Base-by-base conservation (phyloP, 805 yeast species). In the Candida tallmaniae region DNA sequence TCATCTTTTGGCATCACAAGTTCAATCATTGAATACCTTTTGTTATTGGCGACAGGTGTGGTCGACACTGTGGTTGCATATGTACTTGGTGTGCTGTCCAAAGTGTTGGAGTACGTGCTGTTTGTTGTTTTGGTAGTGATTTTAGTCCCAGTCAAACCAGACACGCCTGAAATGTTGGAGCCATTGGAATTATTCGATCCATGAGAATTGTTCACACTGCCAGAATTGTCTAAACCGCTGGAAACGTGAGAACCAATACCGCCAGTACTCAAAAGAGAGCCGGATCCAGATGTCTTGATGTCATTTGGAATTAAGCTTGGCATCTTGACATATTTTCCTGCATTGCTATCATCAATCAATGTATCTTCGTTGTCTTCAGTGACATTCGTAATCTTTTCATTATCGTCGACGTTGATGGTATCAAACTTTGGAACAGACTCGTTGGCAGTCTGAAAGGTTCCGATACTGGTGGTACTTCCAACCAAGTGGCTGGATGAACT, bases 331-430 rank as follows among this genome's bases (percentile, higher is more conserved):
- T 23, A 43, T 17, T 40, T 35, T 13, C 27, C 6, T 4, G 11
- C 21, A 19, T 5, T 22, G 3, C 24, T 23, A n/a, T 47, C 50
- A 17, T 53, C 58, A 12, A 49, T 46, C 26, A 54, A 41, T 6
- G 60, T 55, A 16, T 50, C 56, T 13, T 55, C 59, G 26, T 52
- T 51, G 16, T 51, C 53, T 12, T 32, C 32, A 12, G 27, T 23
- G 9, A 27, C 29, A 12, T 33, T 27, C 3, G 18, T 29, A 6
- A 29, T 26, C 5, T 29, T 18, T 11, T 38, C 42, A n/a, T 22
- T 27, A 13, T 40, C 47, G 20, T 40, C 31, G 18, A 39, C 41
- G 17, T 43, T 42, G n/a, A n/a, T n/a, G 13, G 44, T 33, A 27
- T 43, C 47, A 20, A 40, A 40, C 20, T 33, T 27, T 24, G 32